Evolutionary conservation across 495 filamentous ascomycete species (phyloP), one percentile per base, ranked within the genome.

Genomic region (Penicillium macrosclerotiorum): DNA sequence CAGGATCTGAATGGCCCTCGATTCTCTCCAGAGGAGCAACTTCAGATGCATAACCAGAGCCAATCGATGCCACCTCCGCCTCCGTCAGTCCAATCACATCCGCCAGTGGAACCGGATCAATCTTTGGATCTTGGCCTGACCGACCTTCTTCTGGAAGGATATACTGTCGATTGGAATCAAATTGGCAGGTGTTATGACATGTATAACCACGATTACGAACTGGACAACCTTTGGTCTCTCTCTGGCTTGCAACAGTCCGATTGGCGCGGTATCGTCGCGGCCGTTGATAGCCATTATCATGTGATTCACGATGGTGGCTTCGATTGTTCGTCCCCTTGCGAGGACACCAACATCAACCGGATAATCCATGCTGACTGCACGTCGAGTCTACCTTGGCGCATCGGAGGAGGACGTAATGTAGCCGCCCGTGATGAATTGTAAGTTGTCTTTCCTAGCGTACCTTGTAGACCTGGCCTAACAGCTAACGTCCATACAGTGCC

Each of bases 281-380:
- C 71, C n/a, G 60, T 76, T 8, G 71, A 76, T 44, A 72, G 65
- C 41, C 71, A 76, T 44, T 73, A 71, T 39, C 62, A 71, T 20
- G 51, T 69, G 5, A 24, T 68, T 18, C 71, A 73, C 47, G 45
- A 65, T 30, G 71, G 64, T 4, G 49, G 51, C 8, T 64, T 49
- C 42, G 48, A 65, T 0, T 73, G 69, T 47, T 36, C 54, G 0
- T 8, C 53, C 1, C 20, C 20, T 6, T 73, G 69, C 36, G 72
- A 73, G 42, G 51, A 66, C 36, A 42, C 41, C 3, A 68, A 72
- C 17, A 35, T 74, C 30, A 39, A 60, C 34, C 64, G 64, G 9
- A 73, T 73, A 11, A 37, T 74, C 24, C 46, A 66, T 16, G 53
- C 71, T 16, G 46, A 68, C 8, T 37, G 57, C 6, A 47, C 57